Conservation (phyloP, 2,329 filamentous ascomycete genomes). For the Aureobasidium sp. region DNA sequence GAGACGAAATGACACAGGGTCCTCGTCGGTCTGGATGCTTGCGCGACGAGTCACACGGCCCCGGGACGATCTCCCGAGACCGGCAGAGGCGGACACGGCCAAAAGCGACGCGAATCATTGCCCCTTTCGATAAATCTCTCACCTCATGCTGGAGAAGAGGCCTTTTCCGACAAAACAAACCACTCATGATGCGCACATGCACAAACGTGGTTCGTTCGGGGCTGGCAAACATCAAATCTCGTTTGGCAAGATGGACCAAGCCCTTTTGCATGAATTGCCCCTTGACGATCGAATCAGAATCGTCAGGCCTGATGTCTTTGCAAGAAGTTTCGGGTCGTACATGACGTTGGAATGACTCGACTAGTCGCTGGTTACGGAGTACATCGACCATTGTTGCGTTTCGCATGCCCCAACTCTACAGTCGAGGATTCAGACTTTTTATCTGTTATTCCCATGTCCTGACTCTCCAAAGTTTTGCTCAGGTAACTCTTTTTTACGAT, state of each 20-base stretch:
- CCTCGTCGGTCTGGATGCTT: background rate
- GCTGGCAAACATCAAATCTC: background rate
- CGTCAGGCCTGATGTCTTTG: background rate
- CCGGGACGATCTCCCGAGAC: background rate
- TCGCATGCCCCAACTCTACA: background rate
- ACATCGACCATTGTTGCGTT: background rate
- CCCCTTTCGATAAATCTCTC: slow-evolving; percentile 3
- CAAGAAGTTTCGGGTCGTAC: background rate
- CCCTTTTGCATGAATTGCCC: background rate
- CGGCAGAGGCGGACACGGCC: background rate
- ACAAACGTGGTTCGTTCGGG: background rate
- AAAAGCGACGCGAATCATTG: background rate
- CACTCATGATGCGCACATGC: background rate
- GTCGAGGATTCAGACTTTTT: background rate
- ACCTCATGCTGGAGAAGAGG: background rate
- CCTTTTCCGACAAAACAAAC: slow-evolving; percentile 2
- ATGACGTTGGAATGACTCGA: slow-evolving; percentile 10
- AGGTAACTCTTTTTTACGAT: background rate
- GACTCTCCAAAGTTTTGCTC: background rate
- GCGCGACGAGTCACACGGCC: background rate
- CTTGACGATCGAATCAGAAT: background rate
- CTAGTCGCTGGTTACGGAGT: background rate
- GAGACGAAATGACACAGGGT: background rate
- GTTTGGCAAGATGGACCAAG: background rate
- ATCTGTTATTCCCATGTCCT: background rate